Evolutionary conservation across 108 stramenopile genomes (phyloP).

Genomic region (Nitzschia inconspicua): DNA sequence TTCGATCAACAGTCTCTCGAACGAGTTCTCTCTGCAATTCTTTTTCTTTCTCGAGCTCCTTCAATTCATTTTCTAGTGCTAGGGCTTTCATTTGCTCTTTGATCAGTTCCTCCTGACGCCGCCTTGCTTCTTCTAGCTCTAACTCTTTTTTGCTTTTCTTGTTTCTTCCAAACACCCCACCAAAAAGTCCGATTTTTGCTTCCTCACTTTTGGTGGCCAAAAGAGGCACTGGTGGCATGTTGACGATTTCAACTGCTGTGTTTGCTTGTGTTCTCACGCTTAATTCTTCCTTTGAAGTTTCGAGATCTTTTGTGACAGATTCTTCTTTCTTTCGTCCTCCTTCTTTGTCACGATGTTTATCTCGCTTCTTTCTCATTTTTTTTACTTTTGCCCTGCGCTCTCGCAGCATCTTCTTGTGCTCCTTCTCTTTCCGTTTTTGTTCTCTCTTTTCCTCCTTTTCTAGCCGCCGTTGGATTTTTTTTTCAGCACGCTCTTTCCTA

Average conservation of each 20-base stretch:
- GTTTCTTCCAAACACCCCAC: conserved; percentile 11
- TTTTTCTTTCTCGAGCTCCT: conserved; percentile 28
- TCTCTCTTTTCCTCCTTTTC: background rate
- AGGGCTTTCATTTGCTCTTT: conserved; percentile 29
- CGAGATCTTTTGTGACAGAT: background rate
- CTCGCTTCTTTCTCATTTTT: background rate
- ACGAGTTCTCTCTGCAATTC: conserved; percentile 24
- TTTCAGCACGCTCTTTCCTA: conserved; percentile 5
- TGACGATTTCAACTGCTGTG: background rate
- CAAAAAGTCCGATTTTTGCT: conserved; percentile 6
- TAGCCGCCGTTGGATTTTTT: background rate
- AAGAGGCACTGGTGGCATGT: background rate
- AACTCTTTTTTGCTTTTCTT: conserved; percentile 14
- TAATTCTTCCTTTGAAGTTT: background rate
- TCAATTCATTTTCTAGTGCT: conserved; percentile 18
- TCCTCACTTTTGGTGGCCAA: conserved; percentile 1
- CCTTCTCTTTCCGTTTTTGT: background rate
- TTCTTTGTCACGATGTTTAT: background rate
- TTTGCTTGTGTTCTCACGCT: background rate
- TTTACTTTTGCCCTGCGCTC: background rate
- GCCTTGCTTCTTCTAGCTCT: conserved; percentile 20
- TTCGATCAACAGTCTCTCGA: conserved; percentile 26
- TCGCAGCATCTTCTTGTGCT: background rate
- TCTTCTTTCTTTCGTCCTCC: conserved; percentile 1
- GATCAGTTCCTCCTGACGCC: conserved; percentile 30